Percentiles rank a stretch among this genome's conserved stretches.
Conservation (phyloP, 495 filamentous ascomycete genomes). For the Endocarpon pusillum region DNA sequence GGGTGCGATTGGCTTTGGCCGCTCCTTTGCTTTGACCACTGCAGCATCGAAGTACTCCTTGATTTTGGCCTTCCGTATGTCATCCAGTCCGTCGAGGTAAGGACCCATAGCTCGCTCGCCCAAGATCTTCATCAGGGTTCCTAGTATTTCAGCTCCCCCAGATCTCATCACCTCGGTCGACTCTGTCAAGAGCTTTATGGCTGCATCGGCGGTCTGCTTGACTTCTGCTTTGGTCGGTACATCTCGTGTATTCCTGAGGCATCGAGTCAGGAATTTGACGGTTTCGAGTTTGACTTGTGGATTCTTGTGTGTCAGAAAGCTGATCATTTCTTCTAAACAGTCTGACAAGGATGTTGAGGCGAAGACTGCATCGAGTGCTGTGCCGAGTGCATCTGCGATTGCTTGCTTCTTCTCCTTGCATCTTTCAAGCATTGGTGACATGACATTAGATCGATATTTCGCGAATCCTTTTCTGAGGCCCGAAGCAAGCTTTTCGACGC, state of each 20-base stretch:
- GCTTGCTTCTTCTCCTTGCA: slow-evolving; percentile 92
- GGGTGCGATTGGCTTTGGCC: slow-evolving; percentile 65
- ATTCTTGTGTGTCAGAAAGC: slow-evolving; percentile 84
- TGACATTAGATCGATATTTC: slow-evolving; percentile 63
- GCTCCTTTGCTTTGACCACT: slow-evolving; percentile 92
- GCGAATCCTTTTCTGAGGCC: slow-evolving; percentile 62
- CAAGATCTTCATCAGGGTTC: slow-evolving; percentile 97
- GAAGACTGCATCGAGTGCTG: slow-evolving; percentile 80
- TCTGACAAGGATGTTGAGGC: slow-evolving; percentile 59
- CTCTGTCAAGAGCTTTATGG: slow-evolving; percentile 78
- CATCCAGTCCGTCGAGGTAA: slow-evolving; percentile 86
- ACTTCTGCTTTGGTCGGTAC: slow-evolving; percentile 71
- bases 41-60: slow-evolving; percentile 88
- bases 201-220: slow-evolving; percentile 67
- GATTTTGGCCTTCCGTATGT: slow-evolving; percentile 89
- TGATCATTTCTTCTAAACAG: slow-evolving; percentile 72
- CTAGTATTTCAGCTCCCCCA: slow-evolving; percentile 78
- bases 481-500: slow-evolving; percentile 80
- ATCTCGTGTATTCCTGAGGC: slow-evolving; percentile 65
- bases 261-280: slow-evolving; percentile 76
- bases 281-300: slow-evolving; percentile 93
- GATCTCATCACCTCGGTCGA: slow-evolving; percentile 69
- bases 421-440: slow-evolving; percentile 80
- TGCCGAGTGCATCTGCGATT: slow-evolving; percentile 72
- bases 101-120: slow-evolving; percentile 93